These are phyloP conservation scores for Aphanomyces cochlioides DNA, from an alignment of 352 stramenopile genomes.

Conservation along the genomic window DNA sequence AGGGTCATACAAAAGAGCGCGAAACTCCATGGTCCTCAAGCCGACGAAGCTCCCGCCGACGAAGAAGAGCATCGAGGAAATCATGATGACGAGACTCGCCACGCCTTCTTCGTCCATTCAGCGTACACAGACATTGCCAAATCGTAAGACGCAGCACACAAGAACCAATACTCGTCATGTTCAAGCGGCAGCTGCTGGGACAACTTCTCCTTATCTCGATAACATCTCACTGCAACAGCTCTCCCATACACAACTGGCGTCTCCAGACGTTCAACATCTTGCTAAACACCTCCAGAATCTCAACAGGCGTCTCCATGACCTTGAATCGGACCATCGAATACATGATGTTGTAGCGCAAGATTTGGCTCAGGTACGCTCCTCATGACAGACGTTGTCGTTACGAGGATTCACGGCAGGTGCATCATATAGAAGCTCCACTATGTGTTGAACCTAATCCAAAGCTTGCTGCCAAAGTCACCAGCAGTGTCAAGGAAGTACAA, in stretches of 20 bases:
- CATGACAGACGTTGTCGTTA: slow-evolving; percentile 2
- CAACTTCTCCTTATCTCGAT: not conserved
- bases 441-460: slow-evolving; percentile 31
- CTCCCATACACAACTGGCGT: not conserved
- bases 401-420: not conserved
- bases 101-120: not conserved
- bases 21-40: slow-evolving; percentile 53
- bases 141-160: not conserved
- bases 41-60: slow-evolving; percentile 49
- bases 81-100: slow-evolving; percentile 50
- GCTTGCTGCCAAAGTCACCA: slow-evolving; percentile 47
- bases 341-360: not conserved
- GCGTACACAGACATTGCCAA: slow-evolving; percentile 11
- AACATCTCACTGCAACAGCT: not conserved
- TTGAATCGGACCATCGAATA: not conserved
- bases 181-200: not conserved
- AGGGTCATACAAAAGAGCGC: no score
- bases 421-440: not conserved
- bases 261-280: not conserved
- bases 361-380: no score
- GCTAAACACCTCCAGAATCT: not conserved
- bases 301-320: slow-evolving; percentile 4
- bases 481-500: slow-evolving; percentile 56
- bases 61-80: slow-evolving; percentile 61
- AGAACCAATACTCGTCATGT: not conserved